These are phyloP conservation scores for Moelleriella libera DNA, from an alignment of 2,329 filamentous ascomycete genomes.

Conservation along the genomic window DNA sequence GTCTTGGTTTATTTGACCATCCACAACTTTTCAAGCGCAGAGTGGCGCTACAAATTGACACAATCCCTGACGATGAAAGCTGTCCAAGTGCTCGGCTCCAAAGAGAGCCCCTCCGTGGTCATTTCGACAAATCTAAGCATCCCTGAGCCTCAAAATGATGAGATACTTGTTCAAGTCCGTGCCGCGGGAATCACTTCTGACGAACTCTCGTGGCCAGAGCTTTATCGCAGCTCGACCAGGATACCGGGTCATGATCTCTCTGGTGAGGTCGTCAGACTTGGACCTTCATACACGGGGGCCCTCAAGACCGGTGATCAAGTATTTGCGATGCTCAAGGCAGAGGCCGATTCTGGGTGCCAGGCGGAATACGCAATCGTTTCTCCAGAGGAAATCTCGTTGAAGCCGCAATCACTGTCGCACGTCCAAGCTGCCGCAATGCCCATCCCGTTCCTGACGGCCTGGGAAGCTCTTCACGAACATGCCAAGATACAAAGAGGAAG, in stretches of 20 bases:
- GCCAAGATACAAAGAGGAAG: slow-evolving; percentile 5
- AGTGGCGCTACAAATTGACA: neutral
- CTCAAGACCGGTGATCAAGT: slow-evolving; percentile 9
- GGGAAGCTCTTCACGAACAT: slow-evolving; percentile 11
- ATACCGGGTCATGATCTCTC: slow-evolving; percentile 22
- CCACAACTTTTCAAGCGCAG: too few relatives aligned
- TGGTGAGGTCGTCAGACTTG: slow-evolving; percentile 14
- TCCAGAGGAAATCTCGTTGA: slow-evolving; percentile 7
- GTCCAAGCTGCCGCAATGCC: slow-evolving; percentile 15
- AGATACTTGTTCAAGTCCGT: slow-evolving; percentile 16
- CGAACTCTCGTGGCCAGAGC: slow-evolving; percentile 18
- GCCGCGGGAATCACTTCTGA: slow-evolving; percentile 20
- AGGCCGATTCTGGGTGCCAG: slow-evolving; percentile 9
- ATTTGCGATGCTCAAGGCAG: slow-evolving; percentile 13
- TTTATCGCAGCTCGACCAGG: slow-evolving; percentile 12
- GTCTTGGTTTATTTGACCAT: too few relatives aligned
- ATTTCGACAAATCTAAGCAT: slow-evolving; percentile 6
- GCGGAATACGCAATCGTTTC: slow-evolving; percentile 13
- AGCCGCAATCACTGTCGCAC: slow-evolving; percentile 9
- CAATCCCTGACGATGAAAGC: slow-evolving; percentile 14
- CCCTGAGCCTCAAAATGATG: slow-evolving; percentile 5
- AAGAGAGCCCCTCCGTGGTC: slow-evolving; percentile 6
- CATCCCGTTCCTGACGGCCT: slow-evolving; percentile 16
- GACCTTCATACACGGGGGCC: slow-evolving; percentile 9
- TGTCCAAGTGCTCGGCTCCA: slow-evolving; percentile 15